A percentile compares a stretch with the other conserved stretches of the same genome.
These are phyloP conservation scores for Pseudopyrenochaeta lycopersici DNA, from an alignment of 2,329 filamentous ascomycete genomes.

Conservation along the genomic window DNA sequence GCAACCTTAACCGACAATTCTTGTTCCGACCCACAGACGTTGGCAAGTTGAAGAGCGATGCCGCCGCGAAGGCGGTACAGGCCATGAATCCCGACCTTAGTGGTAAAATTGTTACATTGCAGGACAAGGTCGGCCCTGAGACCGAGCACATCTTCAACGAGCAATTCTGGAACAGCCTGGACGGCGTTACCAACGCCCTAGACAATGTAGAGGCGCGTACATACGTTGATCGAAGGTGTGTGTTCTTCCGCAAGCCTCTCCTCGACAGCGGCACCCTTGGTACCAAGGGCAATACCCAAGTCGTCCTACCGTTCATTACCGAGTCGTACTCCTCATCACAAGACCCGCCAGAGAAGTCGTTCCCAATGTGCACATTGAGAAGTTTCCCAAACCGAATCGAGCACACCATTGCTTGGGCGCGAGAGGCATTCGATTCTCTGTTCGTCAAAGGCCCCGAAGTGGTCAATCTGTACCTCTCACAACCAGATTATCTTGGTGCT, in stretches of 20 bases:
- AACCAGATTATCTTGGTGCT: conserved; percentile 87
- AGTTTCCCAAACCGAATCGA: conserved; percentile 99
- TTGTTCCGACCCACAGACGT: conserved; percentile 94
- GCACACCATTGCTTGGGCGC: conserved; percentile 97
- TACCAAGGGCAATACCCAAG: conserved; percentile 98
- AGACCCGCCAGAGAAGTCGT: conserved; percentile 97
- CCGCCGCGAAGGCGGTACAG: conserved; percentile 87
- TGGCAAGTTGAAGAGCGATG: conserved; percentile 95
- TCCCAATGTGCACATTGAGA: conserved; percentile 97
- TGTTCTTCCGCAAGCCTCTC: conserved; percentile 97
- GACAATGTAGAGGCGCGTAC: conserved; percentile 98
- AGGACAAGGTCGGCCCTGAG: conserved; percentile 88
- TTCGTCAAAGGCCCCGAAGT: conserved; percentile 95
- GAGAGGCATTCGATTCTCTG: conserved; percentile 92
- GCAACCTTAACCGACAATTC: conserved; percentile 97
- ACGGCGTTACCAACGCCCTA: conserved; percentile 94
- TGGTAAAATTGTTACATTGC: conserved; percentile 84
- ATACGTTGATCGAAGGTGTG: conserved; percentile 94
- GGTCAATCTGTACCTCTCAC: conserved; percentile 91
- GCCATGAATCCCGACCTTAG: conserved; percentile 93
- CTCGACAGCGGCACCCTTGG: conserved; percentile 98
- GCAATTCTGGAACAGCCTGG: conserved; percentile 84
- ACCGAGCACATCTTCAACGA: conserved; percentile 97
- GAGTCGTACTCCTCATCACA: conserved; percentile 98
- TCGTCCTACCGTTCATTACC: conserved; percentile 87